A percentile compares a stretch with the other conserved stretches of the same genome.
phyloP scores from a whole-genome alignment of 1,139 yeast species.

The Komagataea norvegica region DNA sequence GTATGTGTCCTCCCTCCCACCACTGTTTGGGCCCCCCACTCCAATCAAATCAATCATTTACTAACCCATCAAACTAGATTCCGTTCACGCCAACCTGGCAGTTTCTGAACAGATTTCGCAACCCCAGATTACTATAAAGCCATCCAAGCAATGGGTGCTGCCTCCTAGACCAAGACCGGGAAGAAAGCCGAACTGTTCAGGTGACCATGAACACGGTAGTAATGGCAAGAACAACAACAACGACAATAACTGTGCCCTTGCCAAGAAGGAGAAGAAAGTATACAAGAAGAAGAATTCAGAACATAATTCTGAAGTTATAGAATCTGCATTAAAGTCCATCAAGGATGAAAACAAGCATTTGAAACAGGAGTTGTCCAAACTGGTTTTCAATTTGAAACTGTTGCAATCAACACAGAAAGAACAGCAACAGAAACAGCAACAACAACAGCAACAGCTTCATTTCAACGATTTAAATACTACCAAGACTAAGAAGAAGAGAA shows the following conservation, averaged over 20 bases:
- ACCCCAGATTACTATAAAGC: slow-evolving; percentile 30
- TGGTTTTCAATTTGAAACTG: slow-evolving; percentile 22
- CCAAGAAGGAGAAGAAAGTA: slow-evolving; percentile 8
- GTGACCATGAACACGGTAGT: too few species aligned
- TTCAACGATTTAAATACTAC: too few species aligned
- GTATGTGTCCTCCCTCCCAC: too few species aligned
- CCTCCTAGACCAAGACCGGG: slow-evolving; percentile 94
- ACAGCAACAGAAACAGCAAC: slow-evolving; percentile 9
- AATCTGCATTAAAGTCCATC: slow-evolving; percentile 19
- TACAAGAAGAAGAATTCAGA: slow-evolving; percentile 6
- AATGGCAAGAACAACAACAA: slow-evolving; percentile 6
- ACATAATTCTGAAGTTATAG: slow-evolving; percentile 9
- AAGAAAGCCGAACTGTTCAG: slow-evolving; percentile 52
- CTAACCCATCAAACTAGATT: too few species aligned
- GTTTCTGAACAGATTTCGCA: too few species aligned
- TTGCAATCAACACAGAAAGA: slow-evolving; percentile 15
- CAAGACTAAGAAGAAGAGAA: slow-evolving; percentile 24
- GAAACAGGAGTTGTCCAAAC: slow-evolving; percentile 23
- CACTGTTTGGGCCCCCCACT: too few species aligned
- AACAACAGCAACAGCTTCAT: too few species aligned
- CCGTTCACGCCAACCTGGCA: too few species aligned
- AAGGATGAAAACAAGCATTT: slow-evolving; percentile 23
- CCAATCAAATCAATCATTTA: too few species aligned
- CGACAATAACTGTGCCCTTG: slow-evolving; percentile 2
- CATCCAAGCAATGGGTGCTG: slow-evolving; percentile 83